Conservation (phyloP, 768 basidiomycete genomes). For the Suillus subalutaceus region DNA sequence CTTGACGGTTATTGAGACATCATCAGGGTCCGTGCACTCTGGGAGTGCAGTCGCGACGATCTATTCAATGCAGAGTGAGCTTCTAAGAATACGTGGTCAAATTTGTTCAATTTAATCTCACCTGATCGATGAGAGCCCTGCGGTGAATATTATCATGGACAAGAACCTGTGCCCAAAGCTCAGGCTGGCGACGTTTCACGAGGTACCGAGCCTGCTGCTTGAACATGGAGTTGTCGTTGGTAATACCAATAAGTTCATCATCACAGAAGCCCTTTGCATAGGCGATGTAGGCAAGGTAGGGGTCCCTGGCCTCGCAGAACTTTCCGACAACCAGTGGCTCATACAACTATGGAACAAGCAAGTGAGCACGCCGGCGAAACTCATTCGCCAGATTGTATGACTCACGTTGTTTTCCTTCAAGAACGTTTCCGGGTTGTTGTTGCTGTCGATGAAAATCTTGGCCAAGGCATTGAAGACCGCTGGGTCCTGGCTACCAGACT, state of each 20-base stretch:
- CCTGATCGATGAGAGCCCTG: conserved; percentile 92
- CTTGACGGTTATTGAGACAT: conserved; percentile 98
- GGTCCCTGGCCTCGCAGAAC: conserved; percentile 98
- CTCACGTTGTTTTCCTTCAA: conserved; percentile 97
- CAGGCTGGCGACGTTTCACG: conserved; percentile 92
- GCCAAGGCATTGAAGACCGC: conserved; percentile 96
- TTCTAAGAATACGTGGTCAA: background rate
- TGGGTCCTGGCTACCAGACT: conserved; percentile 91
- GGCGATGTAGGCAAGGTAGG: conserved; percentile 97
- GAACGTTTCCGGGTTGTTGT: conserved; percentile 97
- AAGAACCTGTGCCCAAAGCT: conserved; percentile 97
- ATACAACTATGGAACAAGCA: conserved; percentile 65
- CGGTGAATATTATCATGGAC: conserved; percentile 88
- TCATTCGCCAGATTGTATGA: conserved; percentile 11
- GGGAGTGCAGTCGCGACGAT: conserved; percentile 94
- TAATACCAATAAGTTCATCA: conserved; percentile 94
- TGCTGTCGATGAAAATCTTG: conserved; percentile 98
- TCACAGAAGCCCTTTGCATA: conserved; percentile 99
- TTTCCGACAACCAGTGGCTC: conserved; percentile 97
- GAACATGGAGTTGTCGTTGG: conserved; percentile 99
- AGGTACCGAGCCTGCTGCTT: conserved; percentile 99
- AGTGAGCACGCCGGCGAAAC: conserved; percentile 11
- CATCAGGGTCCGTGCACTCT: conserved; percentile 96
- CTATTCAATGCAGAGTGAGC: conserved; percentile 38
- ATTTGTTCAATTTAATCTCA: conserved; percentile 29